phyloP scores from a whole-genome alignment of 257 asterid genomes.

The Paraleonurus japonicus region DNA sequence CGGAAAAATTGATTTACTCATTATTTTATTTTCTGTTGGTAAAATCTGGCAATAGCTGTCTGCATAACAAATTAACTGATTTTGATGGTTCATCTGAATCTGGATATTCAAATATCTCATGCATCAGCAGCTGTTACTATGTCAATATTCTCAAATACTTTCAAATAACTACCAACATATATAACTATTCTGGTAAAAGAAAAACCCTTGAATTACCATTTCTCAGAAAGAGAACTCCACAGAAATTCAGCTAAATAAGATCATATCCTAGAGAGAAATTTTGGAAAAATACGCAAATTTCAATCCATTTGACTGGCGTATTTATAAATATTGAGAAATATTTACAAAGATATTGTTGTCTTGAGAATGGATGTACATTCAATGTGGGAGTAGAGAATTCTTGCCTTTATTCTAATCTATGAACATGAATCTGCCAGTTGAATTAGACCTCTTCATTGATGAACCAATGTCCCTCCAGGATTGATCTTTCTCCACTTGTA shows the following conservation, averaged over 20 bases:
- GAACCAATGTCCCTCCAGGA: slow-evolving; percentile 29
- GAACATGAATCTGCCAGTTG: slow-evolving; percentile 39
- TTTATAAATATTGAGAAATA: background rate
- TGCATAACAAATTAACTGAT: slow-evolving; percentile 2
- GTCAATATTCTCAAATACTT: slow-evolving; percentile 1
- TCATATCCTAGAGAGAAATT: background rate
- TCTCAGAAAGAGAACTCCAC: background rate
- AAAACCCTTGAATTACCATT: background rate
- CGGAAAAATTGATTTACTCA: slow-evolving; percentile 25
- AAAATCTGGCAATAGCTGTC: background rate
- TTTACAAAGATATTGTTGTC: slow-evolving; percentile 12
- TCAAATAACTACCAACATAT: background rate
- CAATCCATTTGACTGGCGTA: background rate
- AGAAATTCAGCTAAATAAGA: background rate
- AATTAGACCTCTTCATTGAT: slow-evolving; percentile 44
- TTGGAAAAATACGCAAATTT: background rate
- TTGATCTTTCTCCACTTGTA: slow-evolving; percentile 26
- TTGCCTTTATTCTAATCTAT: slow-evolving; percentile 33
- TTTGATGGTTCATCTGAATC: slow-evolving; percentile 5
- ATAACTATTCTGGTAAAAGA: background rate
- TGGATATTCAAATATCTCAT: background rate
- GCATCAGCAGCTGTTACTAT: background rate
- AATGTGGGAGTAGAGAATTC: slow-evolving; percentile 23
- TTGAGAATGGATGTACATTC: slow-evolving; percentile 15
- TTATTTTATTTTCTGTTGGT: background rate